A percentile compares a stretch with the other conserved stretches of the same genome.
Evolutionary conservation across 2,329 filamentous ascomycete species (phyloP).

Genomic region (Calycina herbarum): DNA sequence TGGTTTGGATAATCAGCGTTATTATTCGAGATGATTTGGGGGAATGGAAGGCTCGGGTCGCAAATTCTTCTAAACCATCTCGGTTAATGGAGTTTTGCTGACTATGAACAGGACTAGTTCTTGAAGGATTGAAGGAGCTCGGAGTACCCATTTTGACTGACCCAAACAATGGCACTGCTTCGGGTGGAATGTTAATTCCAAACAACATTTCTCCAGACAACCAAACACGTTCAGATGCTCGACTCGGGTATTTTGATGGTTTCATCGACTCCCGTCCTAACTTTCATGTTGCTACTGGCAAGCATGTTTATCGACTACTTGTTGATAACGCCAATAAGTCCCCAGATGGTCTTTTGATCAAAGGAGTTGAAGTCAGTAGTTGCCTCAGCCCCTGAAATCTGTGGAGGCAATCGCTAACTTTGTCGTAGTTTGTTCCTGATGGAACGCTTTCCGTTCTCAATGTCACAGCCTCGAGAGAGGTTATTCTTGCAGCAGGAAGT

Average conservation of each 20-base stretch:
- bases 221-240: conserved; percentile 44
- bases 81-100: background rate
- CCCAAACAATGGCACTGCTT: conserved; percentile 40
- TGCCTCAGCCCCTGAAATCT: background rate
- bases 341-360: conserved; percentile 24
- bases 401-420: conserved; percentile 8
- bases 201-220: conserved; percentile 42
- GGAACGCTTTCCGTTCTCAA: conserved; percentile 24
- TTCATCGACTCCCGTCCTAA: conserved; percentile 40
- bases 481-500: conserved; percentile 49
- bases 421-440: conserved; percentile 25
- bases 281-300: conserved; percentile 42
- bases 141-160: conserved; percentile 41
- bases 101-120: conserved; percentile 39
- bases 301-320: conserved; percentile 43
- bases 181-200: conserved; percentile 42
- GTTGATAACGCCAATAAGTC: conserved; percentile 23
- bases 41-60: no score
- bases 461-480: conserved; percentile 48
- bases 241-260: conserved; percentile 44
- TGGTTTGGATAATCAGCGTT: no score
- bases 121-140: conserved; percentile 41
- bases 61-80: no score
- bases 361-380: conserved; percentile 42
- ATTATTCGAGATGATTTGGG: no score